Evolutionary conservation across 2,329 filamentous ascomycete genomes (phyloP), one percentile per base, ranked within the genome.

Genomic region (Clarireedia monteithiana): DNA sequence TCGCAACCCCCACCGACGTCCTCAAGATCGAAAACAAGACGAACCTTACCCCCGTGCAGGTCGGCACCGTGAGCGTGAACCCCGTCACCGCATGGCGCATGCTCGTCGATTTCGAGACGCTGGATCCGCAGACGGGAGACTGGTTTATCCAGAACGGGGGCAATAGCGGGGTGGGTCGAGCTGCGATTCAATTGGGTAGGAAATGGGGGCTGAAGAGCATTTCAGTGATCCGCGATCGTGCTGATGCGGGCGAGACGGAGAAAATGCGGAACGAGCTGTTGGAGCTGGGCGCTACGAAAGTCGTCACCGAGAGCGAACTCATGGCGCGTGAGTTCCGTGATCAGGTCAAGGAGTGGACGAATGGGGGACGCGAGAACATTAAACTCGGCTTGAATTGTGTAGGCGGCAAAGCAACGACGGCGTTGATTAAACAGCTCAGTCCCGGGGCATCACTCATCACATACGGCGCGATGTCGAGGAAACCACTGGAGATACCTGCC

Each of bases 131-230:
- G 55, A 81, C 83, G n/a, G 88, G 91, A 54, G 86, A 95, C 56
- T 99, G 92, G 91, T 89, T 96, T 68, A 84, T 99, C 48, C 94
- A 99, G 73, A 99, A 99, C 70, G 94, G 92, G 6, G 94, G 92
- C 40, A 99, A 99, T 72, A 90, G 85, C 44, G 94, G 91, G 10
- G 94, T 99, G 15, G 94, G 94, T 1, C 78, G 94, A 40, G 88
- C 91, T 2, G 92, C 90, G 10, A 94, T 97, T 62, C 94, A 99
- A 73, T 77, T 99, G 1, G 92, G 82, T 1, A 79, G 75, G 64
- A 78, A 90, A 53, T 97, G 91, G 92, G 92, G 92, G 0, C 80
- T 94, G 66, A 86, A 89, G 67, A 95, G 87, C 68, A 88, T 99
- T 71, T 97, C 96, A 69, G 79, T 99, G 24, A 78, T 99, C 42